Evolutionary conservation across 345 rosid species (phyloP).

Genomic region (Arabidopsis thaliana): DNA sequence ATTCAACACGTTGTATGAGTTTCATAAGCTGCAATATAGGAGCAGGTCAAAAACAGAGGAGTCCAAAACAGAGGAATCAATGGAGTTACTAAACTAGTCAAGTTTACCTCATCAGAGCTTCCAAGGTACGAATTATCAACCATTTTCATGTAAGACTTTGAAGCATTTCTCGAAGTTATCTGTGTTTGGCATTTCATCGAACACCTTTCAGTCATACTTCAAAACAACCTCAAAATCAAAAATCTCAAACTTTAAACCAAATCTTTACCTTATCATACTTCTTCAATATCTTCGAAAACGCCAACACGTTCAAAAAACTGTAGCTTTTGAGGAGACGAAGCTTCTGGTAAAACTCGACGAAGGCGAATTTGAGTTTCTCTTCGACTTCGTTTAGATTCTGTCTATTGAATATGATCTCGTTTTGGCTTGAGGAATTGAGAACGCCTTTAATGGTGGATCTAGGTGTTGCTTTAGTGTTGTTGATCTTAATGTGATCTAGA

Average conservation of each 20-base stretch:
- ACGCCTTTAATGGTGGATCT: slow-evolving; percentile 59
- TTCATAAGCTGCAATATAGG: slow-evolving; percentile 47
- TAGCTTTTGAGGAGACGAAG: slow-evolving; percentile 79
- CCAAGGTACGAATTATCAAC: slow-evolving; percentile 55
- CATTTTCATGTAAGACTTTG: slow-evolving; percentile 49
- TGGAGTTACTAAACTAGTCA: not conserved
- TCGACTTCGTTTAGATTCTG: slow-evolving; percentile 60
- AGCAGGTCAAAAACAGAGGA: slow-evolving; percentile 1
- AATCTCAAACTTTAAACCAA: not conserved
- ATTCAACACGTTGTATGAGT: slow-evolving; percentile 65
- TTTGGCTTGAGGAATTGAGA: slow-evolving; percentile 45
- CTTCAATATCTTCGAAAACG: slow-evolving; percentile 70
- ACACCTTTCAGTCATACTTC: not conserved
- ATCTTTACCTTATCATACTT: slow-evolving; percentile 66
- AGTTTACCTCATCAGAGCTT: slow-evolving; percentile 42
- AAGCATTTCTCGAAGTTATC: slow-evolving; percentile 49
- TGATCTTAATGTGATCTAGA: slow-evolving; percentile 53
- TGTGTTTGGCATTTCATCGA: slow-evolving; percentile 10
- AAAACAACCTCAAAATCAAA: not conserved
- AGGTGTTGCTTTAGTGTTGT: slow-evolving; percentile 61
- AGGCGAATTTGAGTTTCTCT: slow-evolving; percentile 57
- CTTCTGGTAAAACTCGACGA: slow-evolving; percentile 67
- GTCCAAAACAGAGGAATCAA: not conserved
- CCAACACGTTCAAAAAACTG: slow-evolving; percentile 62
- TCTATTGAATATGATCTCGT: slow-evolving; percentile 55